Evolutionary conservation across 2,329 filamentous ascomycete genomes (phyloP).

Genomic region (Botrytis pseudocinerea): DNA sequence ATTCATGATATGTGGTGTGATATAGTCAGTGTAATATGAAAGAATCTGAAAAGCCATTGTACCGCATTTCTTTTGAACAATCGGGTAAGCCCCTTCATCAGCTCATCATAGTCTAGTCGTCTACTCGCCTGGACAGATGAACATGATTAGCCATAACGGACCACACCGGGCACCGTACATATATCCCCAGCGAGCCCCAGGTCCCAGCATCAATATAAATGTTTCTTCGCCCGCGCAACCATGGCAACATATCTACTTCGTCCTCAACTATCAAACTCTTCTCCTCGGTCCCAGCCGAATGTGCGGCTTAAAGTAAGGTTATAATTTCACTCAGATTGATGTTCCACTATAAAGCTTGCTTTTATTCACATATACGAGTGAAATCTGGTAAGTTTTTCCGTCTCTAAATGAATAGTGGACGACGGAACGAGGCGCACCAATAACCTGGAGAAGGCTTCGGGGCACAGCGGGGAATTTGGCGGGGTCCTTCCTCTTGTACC

Average conservation of each 20-base stretch:
- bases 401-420: conserved; percentile 16
- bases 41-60: background rate
- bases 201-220: background rate
- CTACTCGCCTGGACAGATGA: background rate
- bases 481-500: conserved; percentile 16
- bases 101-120: background rate
- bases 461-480: conserved; percentile 13
- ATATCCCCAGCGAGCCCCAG: background rate
- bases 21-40: background rate
- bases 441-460: conserved; percentile 17
- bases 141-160: background rate
- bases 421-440: conserved; percentile 16
- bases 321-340: background rate
- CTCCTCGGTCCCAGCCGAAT: background rate
- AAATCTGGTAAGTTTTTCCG: conserved; percentile 1
- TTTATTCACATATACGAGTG: background rate
- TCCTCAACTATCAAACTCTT: background rate
- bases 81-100: conserved; percentile 1
- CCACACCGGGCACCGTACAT: background rate
- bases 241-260: background rate
- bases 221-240: background rate
- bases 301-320: background rate
- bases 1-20: background rate
- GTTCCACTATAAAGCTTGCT: background rate
- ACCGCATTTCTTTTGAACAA: background rate